A percentile compares a stretch with the other conserved stretches of the same genome.
phyloP scores from a whole-genome alignment of 176 grass and related monocot species.

The bread wheat (Triticum aestivum) region DNA sequence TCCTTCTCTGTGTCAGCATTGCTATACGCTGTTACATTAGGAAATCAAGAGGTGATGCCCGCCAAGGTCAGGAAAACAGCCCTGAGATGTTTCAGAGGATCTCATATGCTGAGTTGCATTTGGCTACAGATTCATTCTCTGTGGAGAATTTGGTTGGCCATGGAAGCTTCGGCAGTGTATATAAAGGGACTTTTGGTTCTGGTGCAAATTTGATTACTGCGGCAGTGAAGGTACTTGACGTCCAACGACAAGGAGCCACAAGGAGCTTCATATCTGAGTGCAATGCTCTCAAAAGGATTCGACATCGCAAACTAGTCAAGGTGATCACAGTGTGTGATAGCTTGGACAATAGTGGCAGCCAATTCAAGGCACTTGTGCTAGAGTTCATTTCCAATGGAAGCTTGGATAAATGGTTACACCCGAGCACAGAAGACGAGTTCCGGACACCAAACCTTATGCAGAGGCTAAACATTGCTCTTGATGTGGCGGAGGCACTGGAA shows the following conservation, averaged over 20 bases:
- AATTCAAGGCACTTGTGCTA: too few species aligned
- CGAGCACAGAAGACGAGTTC: too few species aligned
- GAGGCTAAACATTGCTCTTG: too few species aligned
- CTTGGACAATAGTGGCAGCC: too few species aligned
- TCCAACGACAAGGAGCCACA: background rate
- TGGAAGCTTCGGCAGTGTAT: constrained; percentile 3
- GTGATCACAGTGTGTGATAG: too few species aligned
- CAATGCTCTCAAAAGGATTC: too few species aligned
- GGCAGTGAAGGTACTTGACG: background rate
- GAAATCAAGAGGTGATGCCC: background rate
- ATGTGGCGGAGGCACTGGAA: too few species aligned
- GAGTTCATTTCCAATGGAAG: too few species aligned
- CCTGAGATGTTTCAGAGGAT: background rate
- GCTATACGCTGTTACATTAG: background rate
- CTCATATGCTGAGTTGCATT: background rate
- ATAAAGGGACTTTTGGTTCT: background rate
- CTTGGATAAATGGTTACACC: too few species aligned
- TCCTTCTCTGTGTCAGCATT: background rate
- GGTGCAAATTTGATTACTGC: background rate
- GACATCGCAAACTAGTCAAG: too few species aligned
- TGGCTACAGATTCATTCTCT: background rate
- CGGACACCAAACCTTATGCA: too few species aligned
- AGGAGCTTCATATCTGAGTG: background rate
- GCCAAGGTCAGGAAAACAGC: background rate
- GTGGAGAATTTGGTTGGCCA: background rate